A percentile compares a stretch with the other conserved stretches of the same genome.
phyloP scores from a whole-genome alignment of 768 basidiomycete genomes.

The Pisolithus microcarpus region DNA sequence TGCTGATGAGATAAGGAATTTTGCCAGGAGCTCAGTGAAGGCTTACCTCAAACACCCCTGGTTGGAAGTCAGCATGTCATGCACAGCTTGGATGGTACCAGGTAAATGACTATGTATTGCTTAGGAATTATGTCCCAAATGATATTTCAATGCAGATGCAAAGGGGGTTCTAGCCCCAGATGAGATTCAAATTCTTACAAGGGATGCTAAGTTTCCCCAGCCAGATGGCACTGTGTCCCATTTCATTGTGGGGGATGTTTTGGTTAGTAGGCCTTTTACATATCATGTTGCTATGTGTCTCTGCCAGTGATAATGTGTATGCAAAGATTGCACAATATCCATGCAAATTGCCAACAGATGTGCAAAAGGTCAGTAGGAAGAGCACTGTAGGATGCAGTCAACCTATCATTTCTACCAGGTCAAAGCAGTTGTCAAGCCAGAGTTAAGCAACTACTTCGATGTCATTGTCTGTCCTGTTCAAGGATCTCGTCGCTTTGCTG shows the following conservation, averaged over 20 bases:
- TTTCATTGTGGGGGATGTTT: slow-evolving; percentile 47
- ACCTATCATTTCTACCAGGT: slow-evolving; percentile 32
- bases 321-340: slow-evolving; percentile 53
- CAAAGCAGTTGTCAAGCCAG: slow-evolving; percentile 45
- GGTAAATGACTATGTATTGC: slow-evolving; percentile 24
- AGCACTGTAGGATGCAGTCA: neutral
- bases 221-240: slow-evolving; percentile 41
- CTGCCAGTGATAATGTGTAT: too few relatives aligned
- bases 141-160: slow-evolving; percentile 35
- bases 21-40: slow-evolving; percentile 41
- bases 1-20: slow-evolving; percentile 44
- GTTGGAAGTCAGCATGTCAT: slow-evolving; percentile 51
- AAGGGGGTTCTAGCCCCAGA: slow-evolving; percentile 42
- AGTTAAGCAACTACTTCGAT: slow-evolving; percentile 43
- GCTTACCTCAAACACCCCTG: slow-evolving; percentile 36
- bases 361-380: slow-evolving; percentile 34
- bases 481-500: slow-evolving; percentile 45
- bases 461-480: slow-evolving; percentile 52
- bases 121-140: neutral
- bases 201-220: slow-evolving; percentile 33
- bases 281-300: neutral
- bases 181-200: slow-evolving; percentile 53
- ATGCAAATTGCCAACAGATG: slow-evolving; percentile 65
- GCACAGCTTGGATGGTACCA: slow-evolving; percentile 55
- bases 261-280: slow-evolving; percentile 39